These are phyloP conservation scores for Tritrichomonas foetus DNA, from an alignment of 208 protist genomes.

Conservation along the genomic window DNA sequence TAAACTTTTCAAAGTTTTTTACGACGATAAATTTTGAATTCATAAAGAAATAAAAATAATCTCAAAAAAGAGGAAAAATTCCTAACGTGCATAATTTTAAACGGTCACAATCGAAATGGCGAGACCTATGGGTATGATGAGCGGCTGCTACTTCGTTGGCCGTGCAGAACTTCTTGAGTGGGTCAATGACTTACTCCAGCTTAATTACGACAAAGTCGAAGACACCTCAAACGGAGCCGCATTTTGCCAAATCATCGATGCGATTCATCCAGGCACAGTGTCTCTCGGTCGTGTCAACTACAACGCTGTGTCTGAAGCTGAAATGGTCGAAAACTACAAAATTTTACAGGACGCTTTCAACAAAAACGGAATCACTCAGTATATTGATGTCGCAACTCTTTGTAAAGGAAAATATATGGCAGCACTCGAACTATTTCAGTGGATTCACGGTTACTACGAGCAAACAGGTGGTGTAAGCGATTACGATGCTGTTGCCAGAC, in stretches of 20 bases:
- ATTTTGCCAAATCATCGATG: conserved; percentile 37
- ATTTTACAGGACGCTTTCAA: conserved; percentile 9
- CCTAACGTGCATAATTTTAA: no score
- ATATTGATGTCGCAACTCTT: not conserved
- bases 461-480: not conserved
- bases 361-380: conserved; percentile 27
- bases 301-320: not conserved
- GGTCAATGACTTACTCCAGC: not conserved
- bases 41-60: no score
- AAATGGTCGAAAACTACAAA: conserved; percentile 22
- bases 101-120: no score
- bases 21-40: no score
- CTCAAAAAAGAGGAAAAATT: no score
- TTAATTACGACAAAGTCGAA: conserved; percentile 25
- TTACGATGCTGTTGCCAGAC: not conserved
- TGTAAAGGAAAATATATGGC: conserved; percentile 27
- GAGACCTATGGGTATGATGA: conserved; percentile 32
- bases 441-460: not conserved
- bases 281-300: not conserved
- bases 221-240: not conserved
- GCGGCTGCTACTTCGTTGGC: not conserved
- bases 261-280: conserved; percentile 36
- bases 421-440: not conserved
- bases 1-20: no score
- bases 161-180: conserved; percentile 22